Percentiles rank a stretch among this genome's conserved stretches.
Conservation (phyloP, 495 filamentous ascomycete species). For the Daldinia vernicosa region DNA sequence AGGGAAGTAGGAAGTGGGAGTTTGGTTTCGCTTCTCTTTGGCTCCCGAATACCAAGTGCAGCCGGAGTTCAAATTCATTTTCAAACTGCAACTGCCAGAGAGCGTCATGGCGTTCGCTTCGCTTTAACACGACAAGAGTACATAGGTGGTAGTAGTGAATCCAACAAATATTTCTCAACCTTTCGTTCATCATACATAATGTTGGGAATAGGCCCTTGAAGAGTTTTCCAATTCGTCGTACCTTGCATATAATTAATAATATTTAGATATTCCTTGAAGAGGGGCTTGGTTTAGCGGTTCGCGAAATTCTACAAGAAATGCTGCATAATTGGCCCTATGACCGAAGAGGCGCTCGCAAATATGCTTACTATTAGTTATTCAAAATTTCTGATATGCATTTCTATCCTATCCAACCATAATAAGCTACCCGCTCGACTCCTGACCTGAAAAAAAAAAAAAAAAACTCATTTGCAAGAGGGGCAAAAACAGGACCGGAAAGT, state of each 20-base stretch:
- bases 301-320: too few relatives aligned
- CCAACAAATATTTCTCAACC: slow-evolving; percentile 23
- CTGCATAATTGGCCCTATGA: too few relatives aligned
- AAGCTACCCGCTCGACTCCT: not conserved
- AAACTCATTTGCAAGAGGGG: not conserved
- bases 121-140: slow-evolving; percentile 22
- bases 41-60: slow-evolving; percentile 22
- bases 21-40: slow-evolving; percentile 34
- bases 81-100: slow-evolving; percentile 13
- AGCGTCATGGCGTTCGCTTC: slow-evolving; percentile 23
- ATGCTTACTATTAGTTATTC: too few relatives aligned
- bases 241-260: too few relatives aligned
- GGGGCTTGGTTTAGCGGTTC: too few relatives aligned
- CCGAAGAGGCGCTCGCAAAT: too few relatives aligned
- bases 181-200: not conserved
- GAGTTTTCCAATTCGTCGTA: not conserved
- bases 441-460: not conserved
- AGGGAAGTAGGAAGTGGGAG: slow-evolving; percentile 7
- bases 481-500: not conserved
- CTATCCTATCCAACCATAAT: too few relatives aligned
- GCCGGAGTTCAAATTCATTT: slow-evolving; percentile 26
- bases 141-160: slow-evolving; percentile 37
- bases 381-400: not conserved
- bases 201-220: not conserved
- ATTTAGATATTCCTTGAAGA: too few relatives aligned